Conservation (phyloP, 106 monocot genomes). For the Xerophyta viscosa region DNA sequence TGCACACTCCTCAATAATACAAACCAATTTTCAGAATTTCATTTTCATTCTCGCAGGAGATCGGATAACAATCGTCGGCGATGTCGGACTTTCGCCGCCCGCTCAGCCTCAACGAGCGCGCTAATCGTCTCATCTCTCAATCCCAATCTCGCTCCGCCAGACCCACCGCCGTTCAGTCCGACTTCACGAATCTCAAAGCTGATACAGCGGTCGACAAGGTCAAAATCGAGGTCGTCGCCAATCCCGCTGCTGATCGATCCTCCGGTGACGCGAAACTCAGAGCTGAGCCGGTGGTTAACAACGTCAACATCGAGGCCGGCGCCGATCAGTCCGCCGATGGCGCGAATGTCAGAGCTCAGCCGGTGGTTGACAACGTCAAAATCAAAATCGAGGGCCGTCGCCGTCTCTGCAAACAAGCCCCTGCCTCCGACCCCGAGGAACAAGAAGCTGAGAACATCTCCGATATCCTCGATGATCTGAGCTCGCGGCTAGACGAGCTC, state of each 20-base stretch:
- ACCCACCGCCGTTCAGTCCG: conserved; percentile 3
- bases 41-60: no score
- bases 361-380: no score
- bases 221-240: no score
- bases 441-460: conserved; percentile 28
- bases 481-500: conserved; percentile 50
- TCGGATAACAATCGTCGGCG: no score
- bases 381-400: conserved; percentile 66
- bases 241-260: no score
- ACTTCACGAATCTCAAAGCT: conserved; percentile 27
- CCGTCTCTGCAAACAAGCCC: conserved; percentile 80
- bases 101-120: conserved; percentile 85
- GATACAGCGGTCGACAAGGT: background rate
- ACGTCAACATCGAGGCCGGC: no score
- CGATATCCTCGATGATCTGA: conserved; percentile 72
- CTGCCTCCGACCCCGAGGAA: background rate
- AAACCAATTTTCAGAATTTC: no score
- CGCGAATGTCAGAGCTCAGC: no score
- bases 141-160: conserved; percentile 37
- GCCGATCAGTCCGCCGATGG: no score
- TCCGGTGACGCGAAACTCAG: no score
- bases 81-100: conserved; percentile 34
- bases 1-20: no score
- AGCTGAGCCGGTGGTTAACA: no score
- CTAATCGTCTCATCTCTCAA: conserved; percentile 30